phyloP scores from a whole-genome alignment of 352 stramenopile genomes.

The Phytophthora citrophthora region DNA sequence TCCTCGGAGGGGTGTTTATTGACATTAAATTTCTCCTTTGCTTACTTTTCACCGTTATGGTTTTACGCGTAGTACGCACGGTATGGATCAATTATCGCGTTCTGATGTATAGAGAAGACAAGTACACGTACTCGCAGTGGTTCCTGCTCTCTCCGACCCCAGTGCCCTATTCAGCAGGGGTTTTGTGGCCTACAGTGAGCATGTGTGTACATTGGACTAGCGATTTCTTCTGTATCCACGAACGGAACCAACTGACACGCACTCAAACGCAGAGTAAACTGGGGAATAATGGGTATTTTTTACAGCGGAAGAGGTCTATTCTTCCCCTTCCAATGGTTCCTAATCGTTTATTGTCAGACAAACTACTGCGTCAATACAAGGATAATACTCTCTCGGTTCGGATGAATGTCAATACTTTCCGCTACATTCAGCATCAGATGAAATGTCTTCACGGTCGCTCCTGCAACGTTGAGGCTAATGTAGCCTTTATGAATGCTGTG shows the following conservation, averaged over 20 bases:
- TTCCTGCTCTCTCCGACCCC: slow-evolving; percentile 20
- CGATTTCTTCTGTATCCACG: slow-evolving; percentile 32
- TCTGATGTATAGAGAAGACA: background rate
- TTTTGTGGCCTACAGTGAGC: slow-evolving; percentile 30
- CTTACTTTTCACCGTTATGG: slow-evolving; percentile 6
- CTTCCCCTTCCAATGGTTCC: background rate
- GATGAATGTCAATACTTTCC: slow-evolving; percentile 15
- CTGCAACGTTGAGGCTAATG: slow-evolving; percentile 26
- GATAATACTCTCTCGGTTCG: background rate
- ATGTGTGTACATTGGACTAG: slow-evolving; percentile 40
- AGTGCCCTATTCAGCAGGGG: slow-evolving; percentile 35
- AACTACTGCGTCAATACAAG: slow-evolving; percentile 14
- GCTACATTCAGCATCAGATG: slow-evolving; percentile 35
- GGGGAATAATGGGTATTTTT: background rate
- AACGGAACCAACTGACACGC: background rate
- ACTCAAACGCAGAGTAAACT: background rate
- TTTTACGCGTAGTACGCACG: background rate
- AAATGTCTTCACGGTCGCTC: slow-evolving; percentile 26
- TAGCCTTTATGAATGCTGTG: slow-evolving; percentile 47
- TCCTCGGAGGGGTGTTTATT: slow-evolving; percentile 33
- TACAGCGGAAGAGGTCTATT: background rate
- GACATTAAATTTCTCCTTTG: slow-evolving; percentile 41
- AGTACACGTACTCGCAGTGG: slow-evolving; percentile 2
- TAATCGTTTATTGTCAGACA: background rate
- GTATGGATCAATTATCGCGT: background rate